Base-by-base conservation (phyloP, 129 eudicot genomes). In the Lonicera japonica region DNA sequence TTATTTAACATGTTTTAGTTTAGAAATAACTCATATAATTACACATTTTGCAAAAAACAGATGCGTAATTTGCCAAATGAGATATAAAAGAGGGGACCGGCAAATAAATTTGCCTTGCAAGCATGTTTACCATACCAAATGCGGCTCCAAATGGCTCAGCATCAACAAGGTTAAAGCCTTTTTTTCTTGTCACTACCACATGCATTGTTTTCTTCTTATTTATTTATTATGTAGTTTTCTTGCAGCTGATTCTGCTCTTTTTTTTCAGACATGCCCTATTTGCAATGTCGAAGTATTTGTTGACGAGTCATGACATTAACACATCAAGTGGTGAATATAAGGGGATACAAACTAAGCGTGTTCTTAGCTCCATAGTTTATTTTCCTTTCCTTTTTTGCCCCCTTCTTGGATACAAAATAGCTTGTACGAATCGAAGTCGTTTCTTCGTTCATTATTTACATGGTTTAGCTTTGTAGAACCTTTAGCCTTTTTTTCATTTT, bases 61-160 rank as follows among this genome's bases (percentile, higher is more conserved):
- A 68, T 89, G 97, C 68, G 97, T 89, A 55, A 86, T 89, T 23
- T 89, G 97, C 73, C 90, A 86, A 75, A 83, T 86, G 97, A 79
- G 84, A 71, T 89, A 89, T 20, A 89, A 83, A 69, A 78, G 87
- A 86, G 97, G 97, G 62, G 97, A 89, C 19, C 75, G 76, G 11
- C 97, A 86, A 72, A 77, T 89, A 60, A 85, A 58, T 68, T 75
- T 89, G 82, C 97, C 97, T 4, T 89, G 97, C 82, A 89, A 89
- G 36, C 97, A 89, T 73, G 88, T 79, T 46, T 89, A 86, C 67
- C 97, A 89, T 65, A 61, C 73, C 5, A 83, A 86, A 58, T 89
- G 97, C 54, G 87, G 88, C 45, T 74, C 90, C 62, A 89, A 86
- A 60, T 89, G 97, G 97, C 90, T 89, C 12, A 78, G 79, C 75